Base-by-base conservation (phyloP, 352 stramenopile species). In the Globisporangium sylvaticum region DNA sequence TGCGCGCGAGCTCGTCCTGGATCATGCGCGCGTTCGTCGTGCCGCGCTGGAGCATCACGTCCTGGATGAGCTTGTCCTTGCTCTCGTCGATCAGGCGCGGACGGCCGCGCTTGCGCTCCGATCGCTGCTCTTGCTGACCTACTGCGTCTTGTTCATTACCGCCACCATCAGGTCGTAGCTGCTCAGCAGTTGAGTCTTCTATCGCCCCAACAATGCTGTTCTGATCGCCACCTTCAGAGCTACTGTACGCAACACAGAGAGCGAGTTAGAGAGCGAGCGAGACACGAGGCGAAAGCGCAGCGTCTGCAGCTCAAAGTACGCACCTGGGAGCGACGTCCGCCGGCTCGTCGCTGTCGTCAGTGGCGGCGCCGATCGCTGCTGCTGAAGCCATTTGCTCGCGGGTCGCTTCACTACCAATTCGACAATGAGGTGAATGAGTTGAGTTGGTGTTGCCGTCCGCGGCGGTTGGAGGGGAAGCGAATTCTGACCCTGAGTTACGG, bases 1-100 rank as follows among this genome's bases (percentile, higher is more conserved):
- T 56, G 27, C 42, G 52, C 20, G 55, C 70, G 24, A 79, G 62
- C 42, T 70, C 44, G n/a, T 79, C 70, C 60, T 72, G 72, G 31
- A 76, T 66, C 27, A 70, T 60, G 24, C 59, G 56, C 22, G 64
- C 73, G 27, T 70, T 71, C 32, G 53, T 61, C 27, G 66, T 74
- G 37, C 61, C 65, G 50, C 61, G 55, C 54, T 66, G 37, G 31
- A 65, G 52, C 27, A 76, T 74, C 24, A 69, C 57, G n/a, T 67
- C 29, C 32, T 27, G 48, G 37, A 70, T 65, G 37, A 65, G 58
- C n/a, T 42, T 52, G 20, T 70, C 65, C 31, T 64, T 70, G 20
- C 18, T 46, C 18, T 64, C 57, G 29, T 70, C 50, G n/a, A 70
- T 44, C 14, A 60, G 44, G 1, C 44, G 58, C 7, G 50, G 57